phyloP scores from a whole-genome alignment of 2,329 filamentous ascomycete species.

The Sporothrix curviconia region DNA sequence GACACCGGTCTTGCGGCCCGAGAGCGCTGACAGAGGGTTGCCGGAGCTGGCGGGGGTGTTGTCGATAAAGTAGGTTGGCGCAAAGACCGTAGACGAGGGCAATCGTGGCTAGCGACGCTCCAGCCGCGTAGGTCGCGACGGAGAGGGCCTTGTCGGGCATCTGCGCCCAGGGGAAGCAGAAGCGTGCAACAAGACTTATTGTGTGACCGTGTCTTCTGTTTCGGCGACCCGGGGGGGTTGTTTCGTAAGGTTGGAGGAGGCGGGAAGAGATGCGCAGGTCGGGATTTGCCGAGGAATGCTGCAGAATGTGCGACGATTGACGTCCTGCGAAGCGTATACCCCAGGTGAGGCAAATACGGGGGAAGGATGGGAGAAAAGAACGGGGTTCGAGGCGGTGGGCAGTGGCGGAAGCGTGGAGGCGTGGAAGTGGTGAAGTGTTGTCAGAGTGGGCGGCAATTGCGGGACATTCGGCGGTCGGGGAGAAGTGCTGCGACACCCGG shows the following conservation, averaged over 20 bases:
- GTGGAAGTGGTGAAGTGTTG: not conserved
- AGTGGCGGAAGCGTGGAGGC: not conserved
- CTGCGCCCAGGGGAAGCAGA: not conserved
- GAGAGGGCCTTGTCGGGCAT: constrained; percentile 82
- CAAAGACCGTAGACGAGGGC: constrained; percentile 96
- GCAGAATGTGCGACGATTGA: no score
- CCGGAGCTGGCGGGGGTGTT: constrained; percentile 55
- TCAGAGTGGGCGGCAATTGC: constrained; percentile 3
- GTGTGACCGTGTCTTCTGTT: no score
- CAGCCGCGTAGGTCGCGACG: constrained; percentile 87
- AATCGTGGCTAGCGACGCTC: constrained; percentile 88
- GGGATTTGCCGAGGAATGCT: no score
- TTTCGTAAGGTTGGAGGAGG: no score
- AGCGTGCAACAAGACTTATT: not conserved
- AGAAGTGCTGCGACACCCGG: constrained; percentile 7
- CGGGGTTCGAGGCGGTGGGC: not conserved
- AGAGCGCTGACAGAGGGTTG: constrained; percentile 22
- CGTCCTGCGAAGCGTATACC: no score
- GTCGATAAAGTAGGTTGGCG: constrained; percentile 93
- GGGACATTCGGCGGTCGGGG: constrained; percentile 16
- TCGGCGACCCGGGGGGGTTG: no score
- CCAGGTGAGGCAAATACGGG: not conserved
- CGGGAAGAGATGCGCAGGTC: no score
- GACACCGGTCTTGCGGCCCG: constrained; percentile 68
- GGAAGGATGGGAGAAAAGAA: no score